Conservation (phyloP, 805 yeast species). For the Tetrapisispora fleetii region DNA sequence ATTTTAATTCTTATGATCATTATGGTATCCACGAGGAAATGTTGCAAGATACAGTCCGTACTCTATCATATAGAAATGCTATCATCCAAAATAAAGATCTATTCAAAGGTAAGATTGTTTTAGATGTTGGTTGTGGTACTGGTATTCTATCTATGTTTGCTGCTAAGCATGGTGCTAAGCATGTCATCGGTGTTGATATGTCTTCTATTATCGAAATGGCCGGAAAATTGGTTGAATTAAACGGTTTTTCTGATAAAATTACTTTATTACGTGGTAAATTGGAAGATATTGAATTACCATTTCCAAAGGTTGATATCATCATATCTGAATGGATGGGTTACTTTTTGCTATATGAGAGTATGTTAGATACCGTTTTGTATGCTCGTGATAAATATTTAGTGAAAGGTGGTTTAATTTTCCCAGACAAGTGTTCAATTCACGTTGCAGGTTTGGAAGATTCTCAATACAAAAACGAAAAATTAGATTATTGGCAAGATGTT, state of each 20-base stretch:
- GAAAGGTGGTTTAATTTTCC: constrained; percentile 82
- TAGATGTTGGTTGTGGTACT: constrained; percentile 99
- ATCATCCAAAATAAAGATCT: constrained; percentile 80
- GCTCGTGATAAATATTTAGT: constrained; percentile 85
- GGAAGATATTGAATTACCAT: constrained; percentile 86
- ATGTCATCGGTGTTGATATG: constrained; percentile 95
- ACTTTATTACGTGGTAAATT: constrained; percentile 85
- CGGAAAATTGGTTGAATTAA: constrained; percentile 69
- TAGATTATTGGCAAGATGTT: constrained; percentile 91
- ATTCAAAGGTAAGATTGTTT: constrained; percentile 86
- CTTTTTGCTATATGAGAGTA: constrained; percentile 87
- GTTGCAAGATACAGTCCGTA: constrained; percentile 92
- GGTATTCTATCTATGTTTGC: constrained; percentile 98
- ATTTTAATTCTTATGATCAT: constrained; percentile 91
- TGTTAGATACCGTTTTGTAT: constrained; percentile 90
- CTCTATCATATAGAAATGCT: constrained; percentile 84
- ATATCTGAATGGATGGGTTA: constrained; percentile 99
- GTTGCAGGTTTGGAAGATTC: constrained; percentile 91
- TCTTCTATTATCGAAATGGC: constrained; percentile 95
- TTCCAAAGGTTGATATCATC: constrained; percentile 82
- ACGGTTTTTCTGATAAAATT: constrained; percentile 78
- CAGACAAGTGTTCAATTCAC: constrained; percentile 84
- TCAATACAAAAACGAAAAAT: constrained; percentile 82
- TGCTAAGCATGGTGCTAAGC: constrained; percentile 97
- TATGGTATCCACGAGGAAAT: constrained; percentile 97